Conservation (phyloP, 73 alveolate genomes). For the Paramecium sonneborni region DNA sequence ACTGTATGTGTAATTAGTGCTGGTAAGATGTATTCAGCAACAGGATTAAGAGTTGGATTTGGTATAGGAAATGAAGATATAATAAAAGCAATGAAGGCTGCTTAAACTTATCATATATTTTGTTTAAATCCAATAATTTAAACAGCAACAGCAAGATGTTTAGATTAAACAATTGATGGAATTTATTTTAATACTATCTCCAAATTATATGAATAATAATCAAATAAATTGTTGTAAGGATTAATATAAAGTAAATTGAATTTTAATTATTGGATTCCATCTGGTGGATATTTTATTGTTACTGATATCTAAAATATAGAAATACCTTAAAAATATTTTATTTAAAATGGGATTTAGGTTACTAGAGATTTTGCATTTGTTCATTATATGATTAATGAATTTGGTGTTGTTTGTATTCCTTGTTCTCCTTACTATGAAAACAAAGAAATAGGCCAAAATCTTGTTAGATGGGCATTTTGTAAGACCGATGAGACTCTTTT, state of each 20-base stretch:
- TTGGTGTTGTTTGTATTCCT: conserved; percentile 73
- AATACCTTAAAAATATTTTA: conserved; percentile 70
- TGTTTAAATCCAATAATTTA: conserved; percentile 60
- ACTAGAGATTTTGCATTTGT: conserved; percentile 77
- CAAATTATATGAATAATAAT: conserved; percentile 60
- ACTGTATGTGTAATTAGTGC: conserved; percentile 80
- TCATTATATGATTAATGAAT: conserved; percentile 72
- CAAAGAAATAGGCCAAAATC: conserved; percentile 61
- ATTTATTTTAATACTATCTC: neutral
- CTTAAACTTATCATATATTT: conserved; percentile 63
- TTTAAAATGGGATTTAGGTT: conserved; percentile 51
- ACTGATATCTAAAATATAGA: conserved; percentile 63
- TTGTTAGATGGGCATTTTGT: conserved; percentile 73
- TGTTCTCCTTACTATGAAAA: conserved; percentile 70
- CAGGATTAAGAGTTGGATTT: conserved; percentile 93
- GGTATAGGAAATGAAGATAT: conserved; percentile 81
- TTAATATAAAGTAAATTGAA: conserved; percentile 57
- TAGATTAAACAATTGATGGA: neutral
- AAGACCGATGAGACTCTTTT: conserved; percentile 45
- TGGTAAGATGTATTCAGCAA: conserved; percentile 85
- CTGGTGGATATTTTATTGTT: conserved; percentile 81
- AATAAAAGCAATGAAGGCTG: conserved; percentile 64
- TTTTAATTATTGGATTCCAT: conserved; percentile 59
- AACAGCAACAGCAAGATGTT: conserved; percentile 54
- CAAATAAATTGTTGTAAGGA: conserved; percentile 58